A percentile compares a stretch with the other conserved stretches of the same genome.
Conservation (phyloP, 495 filamentous ascomycete genomes). For the Cercophora samala region DNA sequence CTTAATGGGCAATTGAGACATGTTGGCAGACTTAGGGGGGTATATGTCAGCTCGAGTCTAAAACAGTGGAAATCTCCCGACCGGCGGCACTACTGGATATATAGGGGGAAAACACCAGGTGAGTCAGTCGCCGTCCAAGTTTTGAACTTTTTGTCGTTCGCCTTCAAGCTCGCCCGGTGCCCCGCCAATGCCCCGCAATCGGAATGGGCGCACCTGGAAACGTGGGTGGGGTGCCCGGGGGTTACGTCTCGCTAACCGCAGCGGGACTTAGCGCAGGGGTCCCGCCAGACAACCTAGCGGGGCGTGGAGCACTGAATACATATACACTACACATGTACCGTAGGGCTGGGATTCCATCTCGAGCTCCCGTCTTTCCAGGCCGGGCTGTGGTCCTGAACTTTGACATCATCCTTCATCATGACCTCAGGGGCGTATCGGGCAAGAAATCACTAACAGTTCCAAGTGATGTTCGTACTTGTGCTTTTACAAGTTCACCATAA, state of each 20-base stretch:
- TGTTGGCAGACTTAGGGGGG: constrained; percentile 16
- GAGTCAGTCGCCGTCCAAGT: constrained; percentile 21
- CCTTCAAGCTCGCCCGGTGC: constrained; percentile 1
- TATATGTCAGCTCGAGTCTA: background rate
- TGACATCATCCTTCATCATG: background rate
- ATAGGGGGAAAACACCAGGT: background rate
- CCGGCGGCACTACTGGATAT: background rate
- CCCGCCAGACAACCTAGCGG: background rate
- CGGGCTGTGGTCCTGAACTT: background rate
- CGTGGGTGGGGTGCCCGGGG: constrained; percentile 1
- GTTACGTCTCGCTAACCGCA: constrained; percentile 9
- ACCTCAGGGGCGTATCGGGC: too few species aligned
- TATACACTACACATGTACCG: too few species aligned
- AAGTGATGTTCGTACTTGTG: too few species aligned
- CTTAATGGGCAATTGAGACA: constrained; percentile 49
- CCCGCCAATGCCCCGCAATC: constrained; percentile 31
- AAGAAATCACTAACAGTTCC: too few species aligned
- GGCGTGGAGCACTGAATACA: background rate
- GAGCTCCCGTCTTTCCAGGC: too few species aligned
- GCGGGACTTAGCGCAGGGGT: constrained; percentile 8
- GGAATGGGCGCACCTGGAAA: constrained; percentile 15
- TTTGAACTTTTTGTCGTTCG: constrained; percentile 22
- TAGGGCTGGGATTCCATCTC: constrained; percentile 18
- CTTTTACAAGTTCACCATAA: too few species aligned
- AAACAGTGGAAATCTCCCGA: background rate